These are phyloP conservation scores for Pleurotus djamor DNA, from an alignment of 768 basidiomycete genomes.

Conservation along the genomic window DNA sequence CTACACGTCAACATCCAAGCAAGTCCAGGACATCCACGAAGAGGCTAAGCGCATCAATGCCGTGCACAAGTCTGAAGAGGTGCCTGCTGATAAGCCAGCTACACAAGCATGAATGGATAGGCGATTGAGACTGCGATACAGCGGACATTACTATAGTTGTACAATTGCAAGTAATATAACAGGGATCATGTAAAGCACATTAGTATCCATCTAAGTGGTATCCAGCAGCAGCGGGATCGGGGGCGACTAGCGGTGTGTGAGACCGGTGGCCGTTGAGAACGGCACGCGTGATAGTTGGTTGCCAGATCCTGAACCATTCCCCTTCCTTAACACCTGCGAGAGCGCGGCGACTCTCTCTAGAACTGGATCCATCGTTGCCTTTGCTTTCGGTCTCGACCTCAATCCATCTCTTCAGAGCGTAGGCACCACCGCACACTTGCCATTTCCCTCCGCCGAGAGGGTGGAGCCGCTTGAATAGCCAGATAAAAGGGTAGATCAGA, in stretches of 20 bases:
- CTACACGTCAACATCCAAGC: slow-evolving; percentile 88
- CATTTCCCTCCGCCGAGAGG: slow-evolving; percentile 68
- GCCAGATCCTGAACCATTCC: slow-evolving; percentile 81
- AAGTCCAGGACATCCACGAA: slow-evolving; percentile 89
- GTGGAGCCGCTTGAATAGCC: slow-evolving; percentile 75
- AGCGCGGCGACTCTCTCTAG: slow-evolving; percentile 20
- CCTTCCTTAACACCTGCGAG: slow-evolving; percentile 65
- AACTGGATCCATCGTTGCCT: neutral
- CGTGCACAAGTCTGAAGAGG: slow-evolving; percentile 40
- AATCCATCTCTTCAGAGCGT: slow-evolving; percentile 60
- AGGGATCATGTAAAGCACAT: too few species aligned
- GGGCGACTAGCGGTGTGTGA: slow-evolving; percentile 24
- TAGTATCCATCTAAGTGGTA: slow-evolving; percentile 28
- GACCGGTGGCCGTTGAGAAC: slow-evolving; percentile 48
- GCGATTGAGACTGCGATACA: neutral
- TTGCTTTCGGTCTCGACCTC: neutral
- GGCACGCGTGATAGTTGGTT: slow-evolving; percentile 59
- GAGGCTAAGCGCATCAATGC: slow-evolving; percentile 84
- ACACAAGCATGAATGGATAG: neutral
- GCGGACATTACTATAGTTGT: neutral
- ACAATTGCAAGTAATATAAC: neutral
- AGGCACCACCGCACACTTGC: slow-evolving; percentile 76
- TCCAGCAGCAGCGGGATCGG: slow-evolving; percentile 12
- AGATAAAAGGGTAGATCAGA: slow-evolving; percentile 77
- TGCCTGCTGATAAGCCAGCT: neutral